phyloP scores from a whole-genome alignment of 1,284 basidiomycete genomes.

The Heterobasidion occidentale region DNA sequence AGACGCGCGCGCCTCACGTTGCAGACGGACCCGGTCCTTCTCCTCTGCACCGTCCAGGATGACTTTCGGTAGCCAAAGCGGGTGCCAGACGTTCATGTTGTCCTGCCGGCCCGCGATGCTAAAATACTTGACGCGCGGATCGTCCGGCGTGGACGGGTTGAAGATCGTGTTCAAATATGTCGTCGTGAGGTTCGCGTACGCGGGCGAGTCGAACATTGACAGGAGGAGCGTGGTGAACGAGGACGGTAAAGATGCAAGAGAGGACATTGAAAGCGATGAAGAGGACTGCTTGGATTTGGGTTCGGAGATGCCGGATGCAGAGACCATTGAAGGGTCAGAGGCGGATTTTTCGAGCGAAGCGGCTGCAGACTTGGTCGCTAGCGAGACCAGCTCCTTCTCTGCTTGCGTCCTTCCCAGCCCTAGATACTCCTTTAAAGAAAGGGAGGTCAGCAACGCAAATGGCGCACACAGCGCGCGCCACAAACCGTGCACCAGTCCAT shows the following conservation, averaged over 20 bases:
- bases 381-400: slow-evolving; percentile 24
- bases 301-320: not conserved
- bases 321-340: not conserved
- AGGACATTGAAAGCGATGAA: slow-evolving; percentile 14
- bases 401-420: slow-evolving; percentile 64
- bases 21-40: slow-evolving; percentile 32
- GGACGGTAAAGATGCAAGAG: slow-evolving; percentile 58
- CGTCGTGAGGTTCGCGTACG: slow-evolving; percentile 93
- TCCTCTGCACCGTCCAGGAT: slow-evolving; percentile 80
- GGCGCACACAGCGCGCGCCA: slow-evolving; percentile 7
- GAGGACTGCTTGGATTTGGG: slow-evolving; percentile 4
- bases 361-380: not conserved
- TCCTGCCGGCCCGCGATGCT: slow-evolving; percentile 78
- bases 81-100: slow-evolving; percentile 81
- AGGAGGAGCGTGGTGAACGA: slow-evolving; percentile 85
- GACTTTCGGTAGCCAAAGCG: slow-evolving; percentile 94
- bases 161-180: slow-evolving; percentile 80
- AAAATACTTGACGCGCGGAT: slow-evolving; percentile 84
- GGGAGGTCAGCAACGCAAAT: not conserved
- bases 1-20: slow-evolving; percentile 13
- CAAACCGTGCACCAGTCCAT: slow-evolving; percentile 97
- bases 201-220: slow-evolving; percentile 93
- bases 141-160: slow-evolving; percentile 88
- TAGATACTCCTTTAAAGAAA: slow-evolving; percentile 60
- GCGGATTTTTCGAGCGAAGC: not conserved